A percentile compares a stretch with the other conserved stretches of the same genome.
Conservation (phyloP, 257 asterid genomes). For the Coffea canephora region DNA sequence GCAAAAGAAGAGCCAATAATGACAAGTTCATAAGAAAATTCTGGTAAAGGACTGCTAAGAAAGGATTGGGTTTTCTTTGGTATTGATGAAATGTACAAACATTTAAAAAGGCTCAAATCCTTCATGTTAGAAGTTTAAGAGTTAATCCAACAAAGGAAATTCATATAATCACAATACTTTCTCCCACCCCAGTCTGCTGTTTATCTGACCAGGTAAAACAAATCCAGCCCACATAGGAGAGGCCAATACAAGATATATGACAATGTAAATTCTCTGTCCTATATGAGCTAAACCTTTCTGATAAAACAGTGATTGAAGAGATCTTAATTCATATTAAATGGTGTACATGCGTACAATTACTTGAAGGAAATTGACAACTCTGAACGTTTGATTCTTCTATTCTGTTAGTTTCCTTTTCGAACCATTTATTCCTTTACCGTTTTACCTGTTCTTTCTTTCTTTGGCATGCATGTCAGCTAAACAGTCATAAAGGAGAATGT, state of each 20-base stretch:
- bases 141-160: background rate
- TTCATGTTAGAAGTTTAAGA: background rate
- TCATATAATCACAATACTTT: background rate
- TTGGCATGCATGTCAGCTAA: background rate
- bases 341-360: background rate
- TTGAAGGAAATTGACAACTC: background rate
- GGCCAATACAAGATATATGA: background rate
- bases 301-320: background rate
- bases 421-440: background rate
- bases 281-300: background rate
- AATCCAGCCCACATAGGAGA: background rate
- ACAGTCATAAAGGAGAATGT: background rate
- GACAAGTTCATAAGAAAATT: background rate
- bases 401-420: background rate
- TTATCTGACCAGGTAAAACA: background rate
- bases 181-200: background rate
- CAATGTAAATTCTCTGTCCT: background rate
- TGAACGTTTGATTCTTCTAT: background rate
- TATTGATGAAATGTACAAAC: background rate
- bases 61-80: background rate
- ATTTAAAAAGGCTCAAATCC: background rate
- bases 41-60: background rate
- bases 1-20: conserved; percentile 25
- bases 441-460: background rate
- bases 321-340: background rate